Evolutionary conservation across 2,329 filamentous ascomycete genomes (phyloP), one percentile per base, ranked within the genome.

Genomic region (Arthrobotrys megalospora): DNA sequence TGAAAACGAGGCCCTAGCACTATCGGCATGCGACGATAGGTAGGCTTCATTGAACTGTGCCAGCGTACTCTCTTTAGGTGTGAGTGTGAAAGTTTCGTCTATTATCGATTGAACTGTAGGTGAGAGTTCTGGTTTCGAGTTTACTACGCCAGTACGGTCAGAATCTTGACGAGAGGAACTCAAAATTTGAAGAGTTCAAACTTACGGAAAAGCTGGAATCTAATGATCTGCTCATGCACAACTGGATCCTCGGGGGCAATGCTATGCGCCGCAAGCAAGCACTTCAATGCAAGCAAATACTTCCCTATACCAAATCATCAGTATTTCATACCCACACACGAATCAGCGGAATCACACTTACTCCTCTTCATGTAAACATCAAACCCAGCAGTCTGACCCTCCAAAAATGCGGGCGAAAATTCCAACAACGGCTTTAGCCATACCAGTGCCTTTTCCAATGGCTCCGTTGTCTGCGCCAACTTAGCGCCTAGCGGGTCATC

Each of bases 361-460:
- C 94, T 90, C 86, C 91, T 89, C 83, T 94, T 89, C 76, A 96
- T 87, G 83, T 93, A 94, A 16, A 99, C 91, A 85, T 98, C 94
- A 82, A 97, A 98, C 4, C 94, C 96, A 65, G 91, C 89, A 80
- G 91, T 88, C 85, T 99, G 96, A 21, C 89, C 92, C 79, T 96
- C 90, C 58, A 97, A 89, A 83, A 90, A 92, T 86, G 92, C 90
- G 1, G 94, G 91, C 82, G 91, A 94, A 82, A 91, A 91, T 84
- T 97, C 91, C 76, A 99, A 87, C 81, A 99, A 86, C 2, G 93
- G 94, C 14, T 85, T 87, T 71, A 99, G 85, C 83, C 96, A 97
- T 84, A 95, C 97, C 87, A 93, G 92, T 2, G 93, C 93, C 82
- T 96, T 94, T 58, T 90, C 91, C 52, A 99, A 85, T 7, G 96